Conservation (phyloP, 768 basidiomycete species). For the Infundibulicybe gibba region DNA sequence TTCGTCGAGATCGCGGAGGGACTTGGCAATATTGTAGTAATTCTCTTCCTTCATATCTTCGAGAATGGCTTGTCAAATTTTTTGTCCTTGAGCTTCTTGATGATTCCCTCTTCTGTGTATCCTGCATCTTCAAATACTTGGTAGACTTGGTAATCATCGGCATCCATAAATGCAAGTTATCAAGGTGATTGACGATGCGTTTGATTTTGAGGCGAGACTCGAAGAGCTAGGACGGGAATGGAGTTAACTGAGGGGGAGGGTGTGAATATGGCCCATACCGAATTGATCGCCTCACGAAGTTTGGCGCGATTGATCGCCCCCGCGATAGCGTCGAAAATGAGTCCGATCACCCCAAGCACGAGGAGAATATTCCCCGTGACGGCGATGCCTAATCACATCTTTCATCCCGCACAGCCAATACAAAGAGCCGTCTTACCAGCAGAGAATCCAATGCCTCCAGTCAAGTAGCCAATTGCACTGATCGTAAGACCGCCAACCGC, state of each 20-base stretch:
- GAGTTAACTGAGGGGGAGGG: too few relatives aligned
- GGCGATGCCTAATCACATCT: constrained; percentile 9
- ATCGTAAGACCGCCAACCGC: too few relatives aligned
- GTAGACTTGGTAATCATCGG: constrained; percentile 8
- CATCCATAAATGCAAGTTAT: constrained; percentile 3
- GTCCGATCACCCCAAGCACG: constrained; percentile 5
- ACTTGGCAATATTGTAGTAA: too few relatives aligned
- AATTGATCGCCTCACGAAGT: constrained; percentile 8
- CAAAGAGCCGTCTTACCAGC: too few relatives aligned
- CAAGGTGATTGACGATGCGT: constrained; percentile 2
- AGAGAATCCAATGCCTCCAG: too few relatives aligned
- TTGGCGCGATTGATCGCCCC: constrained; percentile 9
- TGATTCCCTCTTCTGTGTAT: constrained; percentile 9
- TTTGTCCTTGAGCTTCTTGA: constrained; percentile 8
- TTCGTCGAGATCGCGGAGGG: too few relatives aligned
- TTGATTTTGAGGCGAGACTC: constrained; percentile 9
- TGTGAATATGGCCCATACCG: neutral
- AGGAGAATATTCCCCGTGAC: constrained; percentile 6
- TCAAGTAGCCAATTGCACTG: too few relatives aligned
- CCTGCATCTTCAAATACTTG: constrained; percentile 9
- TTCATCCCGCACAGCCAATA: too few relatives aligned
- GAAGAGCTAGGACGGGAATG: constrained; percentile 3
- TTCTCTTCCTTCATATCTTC: neutral
- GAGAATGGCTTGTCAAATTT: constrained; percentile 5
- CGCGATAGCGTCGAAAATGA: constrained; percentile 8